A percentile compares a stretch with the other conserved stretches of the same genome.
These are phyloP conservation scores for Sporopachydermia cereana DNA, from an alignment of 1,139 yeast genomes.

Conservation along the genomic window DNA sequence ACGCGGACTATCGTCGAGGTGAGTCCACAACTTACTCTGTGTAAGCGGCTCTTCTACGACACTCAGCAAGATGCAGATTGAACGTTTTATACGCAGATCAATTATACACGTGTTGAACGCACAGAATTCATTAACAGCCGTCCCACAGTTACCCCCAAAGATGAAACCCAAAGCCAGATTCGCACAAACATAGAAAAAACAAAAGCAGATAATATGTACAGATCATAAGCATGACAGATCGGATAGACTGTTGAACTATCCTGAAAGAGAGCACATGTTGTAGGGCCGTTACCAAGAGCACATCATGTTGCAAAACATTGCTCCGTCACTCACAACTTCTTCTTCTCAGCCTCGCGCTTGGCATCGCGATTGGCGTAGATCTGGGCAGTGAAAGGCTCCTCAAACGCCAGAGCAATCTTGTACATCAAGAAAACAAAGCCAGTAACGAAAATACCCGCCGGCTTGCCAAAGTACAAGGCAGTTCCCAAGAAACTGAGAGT, in stretches of 20 bases:
- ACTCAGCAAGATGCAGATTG: no score
- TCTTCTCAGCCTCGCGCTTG: conserved; percentile 36
- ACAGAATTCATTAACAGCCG: not conserved
- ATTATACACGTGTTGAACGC: conserved; percentile 6
- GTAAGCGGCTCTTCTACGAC: no score
- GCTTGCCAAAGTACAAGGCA: conserved; percentile 79
- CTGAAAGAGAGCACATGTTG: not conserved
- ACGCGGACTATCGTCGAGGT: no score
- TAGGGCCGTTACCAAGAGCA: not conserved
- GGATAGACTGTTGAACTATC: conserved; percentile 6
- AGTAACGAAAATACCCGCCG: conserved; percentile 72
- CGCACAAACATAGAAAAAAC: not conserved
- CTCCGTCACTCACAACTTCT: conserved; percentile 11
- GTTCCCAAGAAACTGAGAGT: conserved; percentile 83
- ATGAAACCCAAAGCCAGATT: no score
- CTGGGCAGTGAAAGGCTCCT: conserved; percentile 91
- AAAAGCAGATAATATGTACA: not conserved
- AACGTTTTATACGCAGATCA: not conserved
- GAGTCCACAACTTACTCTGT: no score
- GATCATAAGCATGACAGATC: not conserved
- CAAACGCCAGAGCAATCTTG: conserved; percentile 70
- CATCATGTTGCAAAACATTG: no score
- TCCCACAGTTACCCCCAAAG: not conserved
- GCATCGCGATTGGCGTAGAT: conserved; percentile 69
- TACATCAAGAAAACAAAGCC: conserved; percentile 72